Conservation (phyloP, 345 rosid species). For the Eucalyptus curtisii region DNA sequence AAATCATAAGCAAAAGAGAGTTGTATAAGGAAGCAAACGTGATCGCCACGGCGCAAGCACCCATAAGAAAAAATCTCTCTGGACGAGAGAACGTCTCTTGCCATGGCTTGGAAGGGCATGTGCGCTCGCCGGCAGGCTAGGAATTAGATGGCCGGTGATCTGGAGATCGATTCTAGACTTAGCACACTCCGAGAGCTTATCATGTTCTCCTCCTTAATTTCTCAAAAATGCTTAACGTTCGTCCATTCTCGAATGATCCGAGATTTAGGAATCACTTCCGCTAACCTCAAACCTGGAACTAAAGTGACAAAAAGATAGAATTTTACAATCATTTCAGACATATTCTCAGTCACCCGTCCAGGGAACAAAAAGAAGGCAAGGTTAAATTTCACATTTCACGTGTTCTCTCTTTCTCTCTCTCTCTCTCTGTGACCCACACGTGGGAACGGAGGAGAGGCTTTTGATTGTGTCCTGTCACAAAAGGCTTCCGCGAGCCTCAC, state of each 20-base stretch:
- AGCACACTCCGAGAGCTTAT: background rate
- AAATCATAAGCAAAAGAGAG: background rate
- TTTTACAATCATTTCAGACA: background rate
- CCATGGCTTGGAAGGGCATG: background rate
- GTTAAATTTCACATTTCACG: background rate
- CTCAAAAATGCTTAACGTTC: background rate
- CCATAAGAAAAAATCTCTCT: background rate
- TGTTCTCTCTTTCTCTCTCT: background rate
- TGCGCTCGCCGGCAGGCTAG: background rate
- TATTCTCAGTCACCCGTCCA: background rate
- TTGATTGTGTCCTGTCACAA: background rate
- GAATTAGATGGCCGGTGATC: background rate
- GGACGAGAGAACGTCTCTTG: background rate
- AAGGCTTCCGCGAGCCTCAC: background rate
- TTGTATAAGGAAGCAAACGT: background rate
- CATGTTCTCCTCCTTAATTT: background rate
- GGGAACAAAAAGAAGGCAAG: background rate
- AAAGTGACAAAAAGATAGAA: background rate
- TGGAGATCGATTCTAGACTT: background rate
- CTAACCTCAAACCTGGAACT: background rate
- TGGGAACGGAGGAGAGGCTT: background rate
- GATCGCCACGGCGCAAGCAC: background rate
- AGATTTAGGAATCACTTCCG: background rate
- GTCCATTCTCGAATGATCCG: background rate
- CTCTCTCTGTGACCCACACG: background rate